phyloP scores from a whole-genome alignment of 768 basidiomycete species.

The Scleroderma bovista region DNA sequence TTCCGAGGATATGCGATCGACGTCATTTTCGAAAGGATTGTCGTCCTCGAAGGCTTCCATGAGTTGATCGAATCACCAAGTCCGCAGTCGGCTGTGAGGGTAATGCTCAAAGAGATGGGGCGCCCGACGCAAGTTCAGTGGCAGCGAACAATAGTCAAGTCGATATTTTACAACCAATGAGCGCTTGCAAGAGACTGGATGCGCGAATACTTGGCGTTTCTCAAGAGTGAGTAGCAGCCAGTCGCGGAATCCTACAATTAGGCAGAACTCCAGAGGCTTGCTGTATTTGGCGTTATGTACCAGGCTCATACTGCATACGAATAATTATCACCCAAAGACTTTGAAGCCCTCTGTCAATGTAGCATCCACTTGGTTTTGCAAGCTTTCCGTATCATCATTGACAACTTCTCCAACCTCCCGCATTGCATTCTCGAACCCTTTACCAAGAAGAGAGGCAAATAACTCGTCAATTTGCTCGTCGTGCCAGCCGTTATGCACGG shows the following conservation, averaged over 20 bases:
- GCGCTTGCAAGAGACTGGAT: no score
- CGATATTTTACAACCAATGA: no score
- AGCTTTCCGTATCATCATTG: slow-evolving; percentile 17
- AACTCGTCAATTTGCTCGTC: slow-evolving; percentile 96
- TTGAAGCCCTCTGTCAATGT: slow-evolving; percentile 44
- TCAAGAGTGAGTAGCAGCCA: no score
- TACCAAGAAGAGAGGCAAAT: slow-evolving; percentile 83
- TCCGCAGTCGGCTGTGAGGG: background rate
- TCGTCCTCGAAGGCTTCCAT: slow-evolving; percentile 53
- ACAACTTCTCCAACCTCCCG: slow-evolving; percentile 24
- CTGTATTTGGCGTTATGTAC: background rate
- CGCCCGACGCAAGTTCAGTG: background rate
- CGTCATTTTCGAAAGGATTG: slow-evolving; percentile 56
- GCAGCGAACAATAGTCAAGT: background rate
- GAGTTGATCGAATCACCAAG: background rate
- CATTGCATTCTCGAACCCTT: slow-evolving; percentile 47
- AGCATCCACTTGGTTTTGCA: slow-evolving; percentile 29
- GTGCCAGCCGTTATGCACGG: slow-evolving; percentile 69
- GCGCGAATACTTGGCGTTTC: no score
- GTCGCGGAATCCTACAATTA: no score
- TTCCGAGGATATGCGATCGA: slow-evolving; percentile 30
- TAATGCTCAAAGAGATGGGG: background rate
- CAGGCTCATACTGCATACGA: background rate
- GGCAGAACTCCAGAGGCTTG: no score
- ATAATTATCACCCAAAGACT: slow-evolving; percentile 47